phyloP scores from a whole-genome alignment of 2,329 filamentous ascomycete species.

The Microdochium paspali region DNA sequence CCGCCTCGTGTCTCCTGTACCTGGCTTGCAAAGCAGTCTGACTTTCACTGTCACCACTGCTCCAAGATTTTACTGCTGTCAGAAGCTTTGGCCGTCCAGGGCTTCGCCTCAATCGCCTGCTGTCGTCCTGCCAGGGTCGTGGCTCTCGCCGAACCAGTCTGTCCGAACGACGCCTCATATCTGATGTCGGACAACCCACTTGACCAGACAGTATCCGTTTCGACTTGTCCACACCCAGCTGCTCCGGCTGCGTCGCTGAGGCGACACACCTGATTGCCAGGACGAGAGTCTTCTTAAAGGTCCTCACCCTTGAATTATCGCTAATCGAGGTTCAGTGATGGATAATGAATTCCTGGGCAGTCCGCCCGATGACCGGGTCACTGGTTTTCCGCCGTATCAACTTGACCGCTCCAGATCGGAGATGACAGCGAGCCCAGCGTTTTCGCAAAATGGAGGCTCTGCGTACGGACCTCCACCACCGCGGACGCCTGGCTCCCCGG shows the following conservation, averaged over 20 bases:
- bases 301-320: no score
- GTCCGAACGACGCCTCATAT: constrained; percentile 12
- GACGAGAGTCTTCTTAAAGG: not conserved
- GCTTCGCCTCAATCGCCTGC: not conserved
- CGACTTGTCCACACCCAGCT: constrained; percentile 8
- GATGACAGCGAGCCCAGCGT: constrained; percentile 21
- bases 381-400: constrained; percentile 19
- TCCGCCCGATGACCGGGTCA: constrained; percentile 20
- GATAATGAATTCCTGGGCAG: constrained; percentile 23
- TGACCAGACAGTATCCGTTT: constrained; percentile 10
- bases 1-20: not conserved
- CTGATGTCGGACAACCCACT: constrained; percentile 18
- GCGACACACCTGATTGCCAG: not conserved
- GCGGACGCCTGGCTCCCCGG: constrained; percentile 24
- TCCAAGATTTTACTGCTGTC: not conserved
- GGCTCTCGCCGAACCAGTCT: constrained; percentile 11
- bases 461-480: constrained; percentile 14
- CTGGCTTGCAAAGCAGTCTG: not conserved
- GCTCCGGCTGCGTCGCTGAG: constrained; percentile 2
- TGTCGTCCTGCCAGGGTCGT: not conserved
- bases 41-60: not conserved
- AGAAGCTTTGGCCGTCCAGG: not conserved
- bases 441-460: constrained; percentile 12
- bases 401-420: constrained; percentile 20
- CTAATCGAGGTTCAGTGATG: constrained; percentile 13